These are phyloP conservation scores for Glebionis coronaria DNA, from an alignment of 129 eudicot species.

Conservation along the genomic window DNA sequence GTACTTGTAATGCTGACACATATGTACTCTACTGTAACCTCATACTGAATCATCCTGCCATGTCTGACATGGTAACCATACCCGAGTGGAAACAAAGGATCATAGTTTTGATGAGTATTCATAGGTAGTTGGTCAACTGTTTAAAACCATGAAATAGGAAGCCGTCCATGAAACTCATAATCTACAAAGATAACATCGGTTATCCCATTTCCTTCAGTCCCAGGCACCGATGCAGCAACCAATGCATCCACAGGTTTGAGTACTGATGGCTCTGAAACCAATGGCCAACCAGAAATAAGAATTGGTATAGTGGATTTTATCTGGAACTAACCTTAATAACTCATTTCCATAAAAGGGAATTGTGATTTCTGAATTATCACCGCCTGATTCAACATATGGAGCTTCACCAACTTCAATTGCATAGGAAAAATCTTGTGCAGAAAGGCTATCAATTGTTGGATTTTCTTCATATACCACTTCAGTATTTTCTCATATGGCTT, in stretches of 20 bases:
- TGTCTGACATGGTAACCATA: too few species aligned
- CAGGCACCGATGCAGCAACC: conserved; percentile 86
- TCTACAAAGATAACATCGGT: conserved; percentile 77
- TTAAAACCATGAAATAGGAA: conserved; percentile 80
- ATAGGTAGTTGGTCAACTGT: conserved; percentile 64
- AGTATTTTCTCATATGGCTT: conserved; percentile 43
- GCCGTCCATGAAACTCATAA: conserved; percentile 66
- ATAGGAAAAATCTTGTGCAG: conserved; percentile 46
- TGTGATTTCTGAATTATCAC: conserved; percentile 59
- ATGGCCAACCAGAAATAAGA: conserved; percentile 74
- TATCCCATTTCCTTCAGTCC: conserved; percentile 78
- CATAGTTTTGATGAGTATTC: conserved; percentile 37
- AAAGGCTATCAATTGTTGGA: conserved; percentile 51
- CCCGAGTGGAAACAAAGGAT: conserved; percentile 73
- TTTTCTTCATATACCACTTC: conserved; percentile 59
- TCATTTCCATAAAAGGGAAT: conserved; percentile 68
- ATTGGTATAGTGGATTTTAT: conserved; percentile 58
- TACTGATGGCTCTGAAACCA: conserved; percentile 49
- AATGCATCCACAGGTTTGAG: conserved; percentile 62
- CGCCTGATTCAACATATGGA: conserved; percentile 75
- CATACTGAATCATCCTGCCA: too few species aligned
- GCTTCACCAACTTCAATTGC: conserved; percentile 86
- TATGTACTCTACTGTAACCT: too few species aligned
- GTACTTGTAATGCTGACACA: too few species aligned
- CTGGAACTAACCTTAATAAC: conserved; percentile 47